Conservation (phyloP, 2,329 filamentous ascomycete genomes). For the Teratosphaeria viscida region DNA sequence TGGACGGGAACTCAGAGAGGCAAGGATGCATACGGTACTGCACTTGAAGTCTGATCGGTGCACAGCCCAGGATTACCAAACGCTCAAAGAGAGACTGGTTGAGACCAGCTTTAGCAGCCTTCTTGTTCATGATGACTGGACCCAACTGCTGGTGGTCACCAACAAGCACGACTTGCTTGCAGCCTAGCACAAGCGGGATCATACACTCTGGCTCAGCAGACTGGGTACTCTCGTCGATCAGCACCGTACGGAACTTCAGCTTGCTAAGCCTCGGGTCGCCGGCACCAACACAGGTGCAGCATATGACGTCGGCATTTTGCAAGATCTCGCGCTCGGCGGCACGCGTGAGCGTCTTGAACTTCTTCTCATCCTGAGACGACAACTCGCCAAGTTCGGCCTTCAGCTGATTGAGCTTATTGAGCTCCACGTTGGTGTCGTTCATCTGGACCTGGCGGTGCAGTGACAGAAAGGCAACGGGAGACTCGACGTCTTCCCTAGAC, state of each 20-base stretch:
- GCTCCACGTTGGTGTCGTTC: conserved; percentile 90
- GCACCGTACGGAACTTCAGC: conserved; percentile 94
- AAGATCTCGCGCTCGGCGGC: conserved; percentile 91
- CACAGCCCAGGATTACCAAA: conserved; percentile 79
- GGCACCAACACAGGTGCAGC: conserved; percentile 95
- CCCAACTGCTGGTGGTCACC: conserved; percentile 97
- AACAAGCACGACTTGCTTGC: conserved; percentile 97
- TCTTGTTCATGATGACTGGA: conserved; percentile 99
- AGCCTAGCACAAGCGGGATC: conserved; percentile 93
- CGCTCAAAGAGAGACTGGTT: conserved; percentile 99
- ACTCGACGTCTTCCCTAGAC: conserved; percentile 96
- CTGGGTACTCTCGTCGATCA: conserved; percentile 97
- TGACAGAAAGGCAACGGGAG: conserved; percentile 90
- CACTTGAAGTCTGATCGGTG: conserved; percentile 86
- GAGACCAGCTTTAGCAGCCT: conserved; percentile 90
- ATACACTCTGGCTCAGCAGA: conserved; percentile 97
- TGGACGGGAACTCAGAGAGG: conserved; percentile 91
- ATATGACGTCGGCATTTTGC: conserved; percentile 92
- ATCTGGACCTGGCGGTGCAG: conserved; percentile 92
- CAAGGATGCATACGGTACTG: conserved; percentile 99
- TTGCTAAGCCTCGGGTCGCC: conserved; percentile 91
- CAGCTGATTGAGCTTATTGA: conserved; percentile 83
- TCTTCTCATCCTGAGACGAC: conserved; percentile 94
- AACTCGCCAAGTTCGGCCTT: conserved; percentile 87
- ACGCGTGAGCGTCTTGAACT: conserved; percentile 90